phyloP scores from a whole-genome alignment of 257 asterid species.

The Thymus quinquecostatus region DNA sequence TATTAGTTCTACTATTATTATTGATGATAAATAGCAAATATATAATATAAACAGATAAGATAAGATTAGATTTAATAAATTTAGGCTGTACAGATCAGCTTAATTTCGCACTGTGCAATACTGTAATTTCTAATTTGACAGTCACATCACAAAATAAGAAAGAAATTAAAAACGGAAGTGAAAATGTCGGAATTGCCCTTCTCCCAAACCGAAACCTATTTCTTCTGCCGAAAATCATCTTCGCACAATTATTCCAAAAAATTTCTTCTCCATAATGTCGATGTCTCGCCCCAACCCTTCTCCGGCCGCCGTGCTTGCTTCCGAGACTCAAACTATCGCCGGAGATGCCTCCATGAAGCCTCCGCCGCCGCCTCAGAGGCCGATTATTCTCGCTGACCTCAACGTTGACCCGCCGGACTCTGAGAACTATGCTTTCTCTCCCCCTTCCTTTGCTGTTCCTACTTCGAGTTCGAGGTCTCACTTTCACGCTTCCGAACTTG shows the following conservation, averaged over 20 bases:
- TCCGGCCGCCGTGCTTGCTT: conserved; percentile 27
- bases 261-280: conserved; percentile 37
- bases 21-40: no score
- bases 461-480: conserved; percentile 55
- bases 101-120: no score
- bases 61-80: not conserved
- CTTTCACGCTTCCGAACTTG: not conserved
- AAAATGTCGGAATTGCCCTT: conserved; percentile 31
- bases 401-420: conserved; percentile 74
- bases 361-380: conserved; percentile 42
- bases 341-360: conserved; percentile 39
- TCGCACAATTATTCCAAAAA: not conserved
- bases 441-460: conserved; percentile 39
- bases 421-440: conserved; percentile 42
- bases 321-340: conserved; percentile 36
- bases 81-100: no score
- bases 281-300: conserved; percentile 43
- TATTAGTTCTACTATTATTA: no score
- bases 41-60: not conserved
- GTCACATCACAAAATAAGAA: not conserved
- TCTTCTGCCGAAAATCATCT: conserved; percentile 25
- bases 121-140: no score
- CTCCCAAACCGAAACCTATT: conserved; percentile 47
- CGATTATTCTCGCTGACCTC: conserved; percentile 71
- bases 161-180: no score